Evolutionary conservation across 768 basidiomycete genomes (phyloP).

Genomic region (Rhodotorula graminis): DNA sequence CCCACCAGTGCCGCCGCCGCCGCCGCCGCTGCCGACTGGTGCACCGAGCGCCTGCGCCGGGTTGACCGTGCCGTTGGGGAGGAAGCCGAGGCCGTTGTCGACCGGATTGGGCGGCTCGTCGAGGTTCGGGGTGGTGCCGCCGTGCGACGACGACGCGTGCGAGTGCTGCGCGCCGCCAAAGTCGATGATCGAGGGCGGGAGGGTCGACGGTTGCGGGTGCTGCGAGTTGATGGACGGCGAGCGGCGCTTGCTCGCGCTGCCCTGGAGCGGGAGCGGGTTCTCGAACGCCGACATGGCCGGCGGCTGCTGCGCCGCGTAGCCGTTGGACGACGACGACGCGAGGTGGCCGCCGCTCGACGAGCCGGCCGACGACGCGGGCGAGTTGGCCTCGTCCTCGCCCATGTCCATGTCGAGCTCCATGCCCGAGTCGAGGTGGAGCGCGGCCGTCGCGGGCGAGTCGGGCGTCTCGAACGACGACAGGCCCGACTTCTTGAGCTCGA

Average conservation of each 20-base stretch:
- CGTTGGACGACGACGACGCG: background rate
- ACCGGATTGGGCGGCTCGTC: constrained; percentile 18
- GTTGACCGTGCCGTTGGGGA: constrained; percentile 24
- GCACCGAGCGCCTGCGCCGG: constrained; percentile 25
- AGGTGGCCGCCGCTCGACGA: constrained; percentile 1
- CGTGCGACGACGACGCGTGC: background rate
- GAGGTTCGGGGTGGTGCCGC: background rate
- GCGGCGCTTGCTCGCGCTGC: constrained; percentile 21
- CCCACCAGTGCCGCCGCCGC: no score
- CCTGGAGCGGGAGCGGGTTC: constrained; percentile 15
- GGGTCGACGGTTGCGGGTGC: constrained; percentile 9
- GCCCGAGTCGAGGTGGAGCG: constrained; percentile 38
- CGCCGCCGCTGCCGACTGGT: no score
- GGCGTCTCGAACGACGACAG: constrained; percentile 52
- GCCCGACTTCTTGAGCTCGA: constrained; percentile 34
- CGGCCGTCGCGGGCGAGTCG: constrained; percentile 44
- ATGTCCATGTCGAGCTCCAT: constrained; percentile 43
- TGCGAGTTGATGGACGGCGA: background rate
- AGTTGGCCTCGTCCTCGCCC: constrained; percentile 29
- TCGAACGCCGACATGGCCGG: constrained; percentile 10
- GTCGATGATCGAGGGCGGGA: constrained; percentile 8
- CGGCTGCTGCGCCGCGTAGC: constrained; percentile 1
- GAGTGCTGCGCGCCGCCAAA: background rate
- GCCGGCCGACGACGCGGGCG: constrained; percentile 19
- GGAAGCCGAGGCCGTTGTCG: constrained; percentile 14